Conservation (phyloP, 2,329 filamentous ascomycete species). For the Herpotrichia juniperi region DNA sequence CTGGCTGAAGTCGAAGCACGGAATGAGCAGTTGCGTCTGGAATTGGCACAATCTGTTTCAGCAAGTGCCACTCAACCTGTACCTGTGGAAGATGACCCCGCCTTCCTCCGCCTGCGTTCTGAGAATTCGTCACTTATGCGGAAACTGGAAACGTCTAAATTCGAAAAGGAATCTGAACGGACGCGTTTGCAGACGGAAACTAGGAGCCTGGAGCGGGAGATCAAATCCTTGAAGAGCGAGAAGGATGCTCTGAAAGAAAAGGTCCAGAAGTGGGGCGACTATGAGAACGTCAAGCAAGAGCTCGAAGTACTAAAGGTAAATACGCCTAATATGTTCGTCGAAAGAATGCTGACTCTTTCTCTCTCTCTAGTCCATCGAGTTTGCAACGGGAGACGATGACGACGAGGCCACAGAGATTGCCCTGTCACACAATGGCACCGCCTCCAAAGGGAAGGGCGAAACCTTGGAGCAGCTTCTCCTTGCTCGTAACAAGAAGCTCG, state of each 20-base stretch:
- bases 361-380: constrained; percentile 77
- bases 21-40: constrained; percentile 90
- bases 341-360: constrained; percentile 14
- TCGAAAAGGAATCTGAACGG: constrained; percentile 83
- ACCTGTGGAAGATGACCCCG: constrained; percentile 84
- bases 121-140: constrained; percentile 92
- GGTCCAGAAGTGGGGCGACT: constrained; percentile 88
- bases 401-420: constrained; percentile 43
- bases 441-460: constrained; percentile 70
- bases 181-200: constrained; percentile 77
- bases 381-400: constrained; percentile 83
- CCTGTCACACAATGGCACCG: constrained; percentile 54
- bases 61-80: constrained; percentile 64
- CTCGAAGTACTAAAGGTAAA: constrained; percentile 84
- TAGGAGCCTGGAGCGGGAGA: constrained; percentile 80
- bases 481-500: constrained; percentile 93
- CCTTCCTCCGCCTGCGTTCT: constrained; percentile 83
- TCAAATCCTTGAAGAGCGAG: constrained; percentile 76
- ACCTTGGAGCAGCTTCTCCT: constrained; percentile 89
- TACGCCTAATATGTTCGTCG: not conserved
- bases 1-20: constrained; percentile 90
- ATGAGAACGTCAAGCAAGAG: constrained; percentile 95
- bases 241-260: constrained; percentile 80
- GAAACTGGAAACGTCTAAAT: constrained; percentile 81
- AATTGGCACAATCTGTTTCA: constrained; percentile 88